Conservation (phyloP, 306 rosid species). For the Ormosia semicastrata region DNA sequence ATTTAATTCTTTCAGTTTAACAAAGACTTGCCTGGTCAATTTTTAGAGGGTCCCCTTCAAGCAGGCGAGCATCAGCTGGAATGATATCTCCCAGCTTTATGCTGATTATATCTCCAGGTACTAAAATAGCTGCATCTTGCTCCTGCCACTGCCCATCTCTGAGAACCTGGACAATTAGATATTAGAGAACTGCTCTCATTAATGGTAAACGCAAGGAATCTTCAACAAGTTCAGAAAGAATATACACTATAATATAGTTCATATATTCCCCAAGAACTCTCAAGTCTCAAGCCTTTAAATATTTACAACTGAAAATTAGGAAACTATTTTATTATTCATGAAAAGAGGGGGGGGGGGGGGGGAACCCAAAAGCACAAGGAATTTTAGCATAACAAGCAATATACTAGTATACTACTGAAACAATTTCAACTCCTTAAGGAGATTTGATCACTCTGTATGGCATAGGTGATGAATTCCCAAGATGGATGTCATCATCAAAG, state of each 20-base stretch:
- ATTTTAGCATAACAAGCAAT: not conserved
- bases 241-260: not conserved
- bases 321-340: not conserved
- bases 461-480: conserved; percentile 2
- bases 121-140: conserved; percentile 74
- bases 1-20: not conserved
- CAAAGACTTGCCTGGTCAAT: conserved; percentile 73
- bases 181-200: not conserved
- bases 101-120: conserved; percentile 88
- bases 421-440: not conserved
- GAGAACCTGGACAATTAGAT: conserved; percentile 59
- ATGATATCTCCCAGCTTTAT: conserved; percentile 84
- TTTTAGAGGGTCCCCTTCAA: conserved; percentile 83
- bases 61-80: conserved; percentile 93
- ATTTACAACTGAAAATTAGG: not conserved
- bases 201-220: conserved; percentile 2
- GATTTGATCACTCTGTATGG: not conserved
- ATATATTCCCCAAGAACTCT: not conserved
- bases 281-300: not conserved
- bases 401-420: not conserved
- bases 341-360: not conserved
- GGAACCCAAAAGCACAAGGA: not conserved
- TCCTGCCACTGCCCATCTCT: conserved; percentile 89
- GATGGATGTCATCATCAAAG: not conserved
- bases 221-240: not conserved